A percentile compares a stretch with the other conserved stretches of the same genome.
phyloP scores from a whole-genome alignment of 169 alveolate species.

The Plasmodium malariae region DNA sequence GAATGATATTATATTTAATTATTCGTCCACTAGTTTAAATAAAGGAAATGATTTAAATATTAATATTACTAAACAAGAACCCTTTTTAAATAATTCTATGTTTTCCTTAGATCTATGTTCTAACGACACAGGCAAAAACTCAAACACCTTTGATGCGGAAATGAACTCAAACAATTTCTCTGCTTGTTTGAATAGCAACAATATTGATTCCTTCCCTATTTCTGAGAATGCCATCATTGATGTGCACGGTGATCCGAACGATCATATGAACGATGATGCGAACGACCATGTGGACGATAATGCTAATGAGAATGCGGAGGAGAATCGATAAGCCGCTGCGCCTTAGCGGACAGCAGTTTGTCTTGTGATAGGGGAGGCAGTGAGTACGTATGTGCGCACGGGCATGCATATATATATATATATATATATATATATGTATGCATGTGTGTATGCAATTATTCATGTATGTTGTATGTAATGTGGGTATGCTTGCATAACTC shows the following conservation, averaged over 20 bases:
- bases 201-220: too few species aligned
- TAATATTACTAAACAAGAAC: not conserved
- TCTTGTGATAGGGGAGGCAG: too few species aligned
- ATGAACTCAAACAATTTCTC: constrained; percentile 11
- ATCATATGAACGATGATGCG: not conserved
- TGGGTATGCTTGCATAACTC: too few species aligned
- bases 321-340: too few species aligned
- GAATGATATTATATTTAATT: not conserved
- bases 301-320: not conserved
- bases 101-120: not conserved
- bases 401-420: too few species aligned
- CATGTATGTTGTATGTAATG: too few species aligned
- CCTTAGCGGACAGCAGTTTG: too few species aligned
- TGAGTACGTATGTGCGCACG: too few species aligned
- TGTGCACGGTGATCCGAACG: too few species aligned
- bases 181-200: not conserved
- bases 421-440: too few species aligned
- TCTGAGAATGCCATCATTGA: too few species aligned
- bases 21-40: not conserved
- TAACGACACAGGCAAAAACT: not conserved
- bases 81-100: constrained; percentile 9
- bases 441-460: too few species aligned
- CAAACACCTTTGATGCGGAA: constrained; percentile 1
- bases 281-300: not conserved
- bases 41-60: not conserved